Evolutionary conservation across 257 asterid species (phyloP).

Genomic region (Galeopsis tetrahit): DNA sequence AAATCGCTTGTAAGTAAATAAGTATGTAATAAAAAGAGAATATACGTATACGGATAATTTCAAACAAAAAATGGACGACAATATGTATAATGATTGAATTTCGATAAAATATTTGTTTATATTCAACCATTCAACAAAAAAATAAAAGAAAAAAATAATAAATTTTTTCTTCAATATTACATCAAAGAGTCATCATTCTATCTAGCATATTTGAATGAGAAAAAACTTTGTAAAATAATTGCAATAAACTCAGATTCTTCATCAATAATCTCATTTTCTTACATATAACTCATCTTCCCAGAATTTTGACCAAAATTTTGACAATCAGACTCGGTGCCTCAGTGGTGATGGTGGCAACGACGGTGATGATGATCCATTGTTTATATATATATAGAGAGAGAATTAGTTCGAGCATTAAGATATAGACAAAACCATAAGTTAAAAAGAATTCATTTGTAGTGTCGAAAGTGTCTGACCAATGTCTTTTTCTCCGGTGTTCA

Average conservation of each 20-base stretch:
- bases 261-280: background rate
- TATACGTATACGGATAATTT: no score
- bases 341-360: conserved; percentile 30
- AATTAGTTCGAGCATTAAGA: conserved; percentile 46
- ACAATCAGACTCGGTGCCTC: no score
- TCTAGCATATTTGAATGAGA: conserved; percentile 30
- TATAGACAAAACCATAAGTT: conserved; percentile 46
- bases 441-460: conserved; percentile 31
- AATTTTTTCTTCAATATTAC: background rate
- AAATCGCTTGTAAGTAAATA: no score
- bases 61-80: no score
- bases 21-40: no score
- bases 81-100: no score
- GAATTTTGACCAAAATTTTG: conserved; percentile 12
- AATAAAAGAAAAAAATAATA: background rate
- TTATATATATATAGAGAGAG: conserved; percentile 9
- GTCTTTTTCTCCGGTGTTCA: conserved; percentile 34
- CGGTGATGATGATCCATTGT: conserved; percentile 9
- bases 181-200: conserved; percentile 23
- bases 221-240: conserved; percentile 47
- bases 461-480: conserved; percentile 43
- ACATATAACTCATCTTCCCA: conserved; percentile 6
- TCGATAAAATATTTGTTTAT: no score
- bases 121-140: background rate
- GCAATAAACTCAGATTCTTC: conserved; percentile 50